Evolutionary conservation across 1,139 yeast species (phyloP).

Genomic region (Hemisphaericaspora subhashii): DNA sequence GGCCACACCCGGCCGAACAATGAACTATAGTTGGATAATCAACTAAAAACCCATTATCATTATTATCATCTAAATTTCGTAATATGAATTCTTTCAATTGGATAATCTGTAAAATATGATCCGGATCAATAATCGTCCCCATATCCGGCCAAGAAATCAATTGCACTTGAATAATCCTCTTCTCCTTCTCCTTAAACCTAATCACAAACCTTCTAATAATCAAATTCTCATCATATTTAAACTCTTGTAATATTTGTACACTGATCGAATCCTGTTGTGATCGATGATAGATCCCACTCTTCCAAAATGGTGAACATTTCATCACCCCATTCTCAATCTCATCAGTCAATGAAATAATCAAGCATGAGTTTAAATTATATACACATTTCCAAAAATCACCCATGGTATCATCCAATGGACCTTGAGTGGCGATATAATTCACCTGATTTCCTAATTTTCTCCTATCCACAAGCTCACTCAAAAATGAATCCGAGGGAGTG

Average conservation of each 20-base stretch:
- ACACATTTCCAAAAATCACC: constrained; percentile 83
- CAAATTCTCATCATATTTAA: constrained; percentile 20
- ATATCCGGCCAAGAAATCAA: constrained; percentile 56
- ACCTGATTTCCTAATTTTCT: constrained; percentile 8
- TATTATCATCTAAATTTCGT: constrained; percentile 12
- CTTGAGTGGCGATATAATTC: constrained; percentile 80
- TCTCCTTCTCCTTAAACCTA: constrained; percentile 20
- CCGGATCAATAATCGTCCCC: constrained; percentile 39
- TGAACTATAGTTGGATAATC: constrained; percentile 62
- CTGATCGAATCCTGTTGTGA: constrained; percentile 36
- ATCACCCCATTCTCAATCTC: constrained; percentile 52
- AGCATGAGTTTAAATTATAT: constrained; percentile 38
- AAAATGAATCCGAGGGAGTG: constrained; percentile 18
- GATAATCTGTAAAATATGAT: constrained; percentile 43
- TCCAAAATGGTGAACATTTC: constrained; percentile 60
- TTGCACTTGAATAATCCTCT: constrained; percentile 47
- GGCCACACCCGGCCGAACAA: constrained; percentile 91
- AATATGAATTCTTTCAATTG: constrained; percentile 37
- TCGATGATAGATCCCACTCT: constrained; percentile 42
- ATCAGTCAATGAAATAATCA: constrained; percentile 51
- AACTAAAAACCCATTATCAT: constrained; percentile 5
- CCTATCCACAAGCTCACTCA: not conserved
- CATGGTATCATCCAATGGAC: constrained; percentile 74
- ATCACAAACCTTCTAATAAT: constrained; percentile 39
- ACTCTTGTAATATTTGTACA: constrained; percentile 26